A percentile compares a stretch with the other conserved stretches of the same genome.
These are phyloP conservation scores for Orychophragmus violaceus DNA, from an alignment of 345 rosid species.

Conservation along the genomic window DNA sequence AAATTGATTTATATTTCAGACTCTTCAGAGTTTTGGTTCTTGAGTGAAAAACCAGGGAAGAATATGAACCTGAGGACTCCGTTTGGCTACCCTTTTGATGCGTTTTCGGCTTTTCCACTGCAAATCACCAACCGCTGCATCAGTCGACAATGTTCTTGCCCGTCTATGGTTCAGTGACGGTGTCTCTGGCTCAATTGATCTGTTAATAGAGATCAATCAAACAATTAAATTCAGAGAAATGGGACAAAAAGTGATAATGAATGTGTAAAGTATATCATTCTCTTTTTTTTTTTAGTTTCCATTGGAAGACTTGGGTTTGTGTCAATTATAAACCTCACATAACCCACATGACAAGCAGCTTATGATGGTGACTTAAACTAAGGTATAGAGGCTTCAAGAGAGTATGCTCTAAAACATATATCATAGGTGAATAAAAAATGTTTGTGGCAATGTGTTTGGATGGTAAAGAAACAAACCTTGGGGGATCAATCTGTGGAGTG, in stretches of 20 bases:
- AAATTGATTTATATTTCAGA: not conserved
- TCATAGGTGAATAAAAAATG: not conserved
- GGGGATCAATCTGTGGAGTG: conserved; percentile 28
- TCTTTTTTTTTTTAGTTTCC: not conserved
- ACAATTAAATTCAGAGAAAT: not conserved
- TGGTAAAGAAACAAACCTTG: conserved; percentile 38
- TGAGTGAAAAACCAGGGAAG: conserved; percentile 47
- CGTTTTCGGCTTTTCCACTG: conserved; percentile 76
- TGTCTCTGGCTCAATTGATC: conserved; percentile 59
- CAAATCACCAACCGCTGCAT: conserved; percentile 22
- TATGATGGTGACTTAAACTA: not conserved
- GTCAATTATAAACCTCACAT: not conserved
- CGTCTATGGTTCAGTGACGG: conserved; percentile 39
- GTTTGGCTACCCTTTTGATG: conserved; percentile 49
- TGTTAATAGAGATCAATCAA: conserved; percentile 30
- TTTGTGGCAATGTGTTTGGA: not conserved
- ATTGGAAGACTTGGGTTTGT: not conserved
- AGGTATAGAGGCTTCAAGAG: not conserved
- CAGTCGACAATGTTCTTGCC: not conserved
- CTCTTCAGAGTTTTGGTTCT: not conserved
- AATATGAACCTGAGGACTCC: conserved; percentile 40
- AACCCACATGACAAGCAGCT: not conserved
- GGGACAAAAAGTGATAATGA: not conserved
- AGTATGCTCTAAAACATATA: not conserved
- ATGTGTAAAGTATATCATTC: not conserved